phyloP scores from a whole-genome alignment of 2,329 filamentous ascomycete genomes.

The Calcarisporium arbuscula region DNA sequence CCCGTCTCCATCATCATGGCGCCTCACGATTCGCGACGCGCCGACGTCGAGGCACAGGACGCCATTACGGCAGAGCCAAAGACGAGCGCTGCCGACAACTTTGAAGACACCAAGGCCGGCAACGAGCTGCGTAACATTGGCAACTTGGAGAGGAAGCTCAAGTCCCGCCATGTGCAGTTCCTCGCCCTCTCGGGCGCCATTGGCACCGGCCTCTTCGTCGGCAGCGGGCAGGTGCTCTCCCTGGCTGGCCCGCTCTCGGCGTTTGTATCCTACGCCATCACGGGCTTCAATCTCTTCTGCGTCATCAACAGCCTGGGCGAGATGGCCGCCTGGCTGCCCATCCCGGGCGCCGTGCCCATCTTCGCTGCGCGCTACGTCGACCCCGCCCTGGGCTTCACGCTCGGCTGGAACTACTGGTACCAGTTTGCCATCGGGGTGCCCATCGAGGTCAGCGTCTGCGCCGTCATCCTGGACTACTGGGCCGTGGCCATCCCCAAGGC shows the following conservation, averaged over 20 bases:
- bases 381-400: slow-evolving; percentile 36
- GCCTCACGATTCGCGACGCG: too few relatives aligned
- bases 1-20: too few relatives aligned
- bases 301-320: slow-evolving; percentile 46
- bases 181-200: slow-evolving; percentile 35
- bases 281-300: slow-evolving; percentile 41
- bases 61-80: background rate
- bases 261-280: slow-evolving; percentile 35
- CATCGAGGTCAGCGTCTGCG: slow-evolving; percentile 39
- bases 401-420: slow-evolving; percentile 48
- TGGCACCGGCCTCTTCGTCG: slow-evolving; percentile 38
- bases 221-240: slow-evolving; percentile 35
- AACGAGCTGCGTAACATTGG: slow-evolving; percentile 25
- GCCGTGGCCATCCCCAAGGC: slow-evolving; percentile 18
- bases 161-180: slow-evolving; percentile 35
- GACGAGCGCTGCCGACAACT: background rate
- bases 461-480: slow-evolving; percentile 42
- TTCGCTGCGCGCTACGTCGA: slow-evolving; percentile 44
- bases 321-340: slow-evolving; percentile 56
- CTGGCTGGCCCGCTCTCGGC: slow-evolving; percentile 35
- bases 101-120: slow-evolving; percentile 5
- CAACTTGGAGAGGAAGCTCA: slow-evolving; percentile 30
- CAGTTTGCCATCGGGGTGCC: slow-evolving; percentile 43
- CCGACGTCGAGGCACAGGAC: background rate
- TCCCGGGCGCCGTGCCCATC: slow-evolving; percentile 46